Evolutionary conservation across 805 yeast species (phyloP).

Genomic region (Candida piceae): DNA sequence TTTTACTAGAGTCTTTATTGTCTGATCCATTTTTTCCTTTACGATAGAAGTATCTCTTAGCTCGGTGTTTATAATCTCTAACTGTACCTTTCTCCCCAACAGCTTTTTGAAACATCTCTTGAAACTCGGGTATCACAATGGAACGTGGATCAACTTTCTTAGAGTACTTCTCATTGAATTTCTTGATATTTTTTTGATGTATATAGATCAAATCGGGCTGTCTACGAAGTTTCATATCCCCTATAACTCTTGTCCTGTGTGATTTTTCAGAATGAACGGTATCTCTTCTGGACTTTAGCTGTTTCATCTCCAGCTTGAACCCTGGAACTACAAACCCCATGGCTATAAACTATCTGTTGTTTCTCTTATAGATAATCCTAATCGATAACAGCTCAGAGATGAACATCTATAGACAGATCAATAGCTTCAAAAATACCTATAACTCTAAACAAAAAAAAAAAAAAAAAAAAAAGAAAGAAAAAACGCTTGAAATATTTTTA

Average conservation of each 20-base stretch:
- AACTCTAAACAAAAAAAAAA: background rate
- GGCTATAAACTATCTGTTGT: too few relatives aligned
- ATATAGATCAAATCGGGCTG: background rate
- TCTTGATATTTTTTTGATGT: background rate
- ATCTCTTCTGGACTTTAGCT: background rate
- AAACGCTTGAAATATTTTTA: background rate
- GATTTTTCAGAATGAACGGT: background rate
- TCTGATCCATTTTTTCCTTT: background rate
- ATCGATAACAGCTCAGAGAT: too few relatives aligned
- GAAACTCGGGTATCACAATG: background rate
- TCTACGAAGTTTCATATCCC: background rate
- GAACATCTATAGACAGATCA: too few relatives aligned
- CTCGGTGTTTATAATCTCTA: background rate
- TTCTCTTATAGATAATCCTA: too few relatives aligned
- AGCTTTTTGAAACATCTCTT: background rate
- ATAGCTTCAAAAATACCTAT: background rate
- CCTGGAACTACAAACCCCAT: conserved; percentile 13
- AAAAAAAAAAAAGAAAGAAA: conserved; percentile 1
- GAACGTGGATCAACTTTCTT: background rate
- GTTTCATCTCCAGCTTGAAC: conserved; percentile 2
- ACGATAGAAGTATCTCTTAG: background rate
- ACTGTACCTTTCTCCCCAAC: background rate
- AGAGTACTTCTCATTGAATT: background rate
- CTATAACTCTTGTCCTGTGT: background rate
- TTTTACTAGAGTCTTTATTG: background rate